Base-by-base conservation (phyloP, 2,329 filamentous ascomycete species). In the Aspergillus sp. region DNA sequence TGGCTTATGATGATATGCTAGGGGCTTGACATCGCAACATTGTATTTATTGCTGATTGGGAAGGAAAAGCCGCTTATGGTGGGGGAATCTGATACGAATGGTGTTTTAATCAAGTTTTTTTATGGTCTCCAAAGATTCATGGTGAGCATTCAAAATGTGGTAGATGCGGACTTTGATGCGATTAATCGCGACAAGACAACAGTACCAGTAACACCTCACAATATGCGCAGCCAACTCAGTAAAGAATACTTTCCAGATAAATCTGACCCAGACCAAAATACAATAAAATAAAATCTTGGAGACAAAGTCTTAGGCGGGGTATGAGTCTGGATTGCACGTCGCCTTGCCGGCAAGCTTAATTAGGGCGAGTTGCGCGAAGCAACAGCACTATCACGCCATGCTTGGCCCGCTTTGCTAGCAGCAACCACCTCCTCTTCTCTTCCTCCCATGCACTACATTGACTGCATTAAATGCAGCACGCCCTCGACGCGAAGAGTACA, bases 371-470 rank as follows among this genome's bases (percentile, higher is more conserved):
- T 62, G 62, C 57, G 62, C 60, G 21, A 64, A 52, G 38, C 45
- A 43, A 48, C 55, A 61, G 47, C 38, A 43, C 59, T 65, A 71
- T 66, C 67, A 70, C 70, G 70, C 65, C 65, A 73, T 73, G 54
- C 59, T 60, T 64, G 57, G 61, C 63, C 58, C 60, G 57, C 59
- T 54, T 36, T 12, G 2, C 19, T 45, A 19, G 15, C 30, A 12
- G 41, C 41, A 13, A 45, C 41, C 43, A 43, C 21, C 59, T 49
- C 32, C 32, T 17, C 41, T 50, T 15, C 21, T 21, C 49, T 12
- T 41, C 25, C 38, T 32, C 23, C 17, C 30, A 17, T 36, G 21
- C 49, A 49, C 23, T 55, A 38, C 28, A 8, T 36, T 5, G 32
- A 36, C 23, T 19, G 21, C 28, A 17, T 47, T 41, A 47, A 13